Evolutionary conservation across 225 moss, liverwort and hornwort species (phyloP), one percentile per base, ranked within the genome.

Genomic region (Pleurozium schreberi): DNA sequence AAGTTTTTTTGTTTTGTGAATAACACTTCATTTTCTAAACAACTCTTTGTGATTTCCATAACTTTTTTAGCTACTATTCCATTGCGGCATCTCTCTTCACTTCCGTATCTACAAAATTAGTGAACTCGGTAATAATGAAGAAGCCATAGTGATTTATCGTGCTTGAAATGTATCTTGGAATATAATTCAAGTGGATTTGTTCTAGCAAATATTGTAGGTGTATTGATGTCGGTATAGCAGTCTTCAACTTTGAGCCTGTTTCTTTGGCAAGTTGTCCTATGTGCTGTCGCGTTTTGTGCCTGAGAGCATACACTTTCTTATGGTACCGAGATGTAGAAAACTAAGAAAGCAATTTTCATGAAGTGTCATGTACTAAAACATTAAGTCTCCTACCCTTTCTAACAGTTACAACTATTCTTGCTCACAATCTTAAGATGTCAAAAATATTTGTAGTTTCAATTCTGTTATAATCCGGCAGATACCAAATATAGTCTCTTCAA

Each of bases 221-320:
- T 17, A 5, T 6, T n/a, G n/a, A n/a, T n/a, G n/a, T n/a, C n/a
- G n/a, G n/a, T n/a, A n/a, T 96, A 58, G 97, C 98, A 33, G 95
- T 81, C 91, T 97, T 99, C 91, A 99, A 89, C 90, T 94, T 95
- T 59, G 96, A 93, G 33, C 95, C 96, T 33, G 97, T 96, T 80
- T 99, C 97, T 90, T 99, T 99, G 70, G 97, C 98, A 85, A 99
- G 96, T 91, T 99, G 97, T 80, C 98, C 98, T 57, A 99, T 97
- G 78, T 97, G 96, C 89, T 94, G 96, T 79, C 98, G 95, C 55
- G 96, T 97, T 90, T 97, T 97, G 87, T 96, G 97, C 93, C 98
- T 98, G 93, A 62, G 57, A 74, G 65, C 69, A 83, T 76, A 86
- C 10, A n/a, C 49, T 49, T 78, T 63, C 76, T 88, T 83, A 80